A percentile compares a stretch with the other conserved stretches of the same genome.
These are phyloP conservation scores for Metschnikowia borealis DNA, from an alignment of 805 yeast species.

Conservation along the genomic window DNA sequence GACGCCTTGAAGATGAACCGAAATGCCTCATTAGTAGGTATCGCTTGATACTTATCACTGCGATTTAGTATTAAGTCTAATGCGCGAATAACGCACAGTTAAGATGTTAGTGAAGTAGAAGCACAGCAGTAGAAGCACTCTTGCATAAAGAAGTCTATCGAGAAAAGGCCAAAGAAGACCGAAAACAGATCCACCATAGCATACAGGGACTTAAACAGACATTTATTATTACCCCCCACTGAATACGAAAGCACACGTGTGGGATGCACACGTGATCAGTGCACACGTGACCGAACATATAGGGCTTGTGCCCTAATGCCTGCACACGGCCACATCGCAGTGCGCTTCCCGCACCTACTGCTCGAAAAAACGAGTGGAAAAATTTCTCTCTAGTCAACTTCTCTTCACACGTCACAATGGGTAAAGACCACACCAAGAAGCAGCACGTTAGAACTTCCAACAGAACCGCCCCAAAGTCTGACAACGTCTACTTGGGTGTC, in stretches of 20 bases:
- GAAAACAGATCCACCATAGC: too few relatives aligned
- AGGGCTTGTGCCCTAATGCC: neutral
- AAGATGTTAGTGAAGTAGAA: too few relatives aligned
- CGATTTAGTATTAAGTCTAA: neutral
- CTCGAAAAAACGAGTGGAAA: slow-evolving; percentile 8
- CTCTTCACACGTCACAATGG: slow-evolving; percentile 51
- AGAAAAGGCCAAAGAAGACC: too few relatives aligned
- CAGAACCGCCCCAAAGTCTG: slow-evolving; percentile 99
- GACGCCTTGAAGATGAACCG: neutral
- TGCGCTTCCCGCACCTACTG: neutral
- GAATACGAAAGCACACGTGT: too few relatives aligned
- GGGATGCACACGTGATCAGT: neutral
- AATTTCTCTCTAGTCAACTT: slow-evolving; percentile 5
- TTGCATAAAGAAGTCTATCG: too few relatives aligned
- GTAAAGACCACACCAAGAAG: slow-evolving; percentile 94
- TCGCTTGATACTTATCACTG: too few relatives aligned
- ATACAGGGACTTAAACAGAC: too few relatives aligned
- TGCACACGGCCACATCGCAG: neutral
- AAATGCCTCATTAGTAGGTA: slow-evolving; percentile 3
- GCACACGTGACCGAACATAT: neutral
- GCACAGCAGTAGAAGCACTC: too few relatives aligned
- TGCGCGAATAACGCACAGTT: neutral
- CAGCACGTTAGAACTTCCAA: slow-evolving; percentile 95
- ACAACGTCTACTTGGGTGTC: slow-evolving; percentile 96
- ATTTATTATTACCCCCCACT: too few relatives aligned